These are phyloP conservation scores for Rhynchosporium agropyri DNA, from an alignment of 2,329 filamentous ascomycete genomes.

Conservation along the genomic window DNA sequence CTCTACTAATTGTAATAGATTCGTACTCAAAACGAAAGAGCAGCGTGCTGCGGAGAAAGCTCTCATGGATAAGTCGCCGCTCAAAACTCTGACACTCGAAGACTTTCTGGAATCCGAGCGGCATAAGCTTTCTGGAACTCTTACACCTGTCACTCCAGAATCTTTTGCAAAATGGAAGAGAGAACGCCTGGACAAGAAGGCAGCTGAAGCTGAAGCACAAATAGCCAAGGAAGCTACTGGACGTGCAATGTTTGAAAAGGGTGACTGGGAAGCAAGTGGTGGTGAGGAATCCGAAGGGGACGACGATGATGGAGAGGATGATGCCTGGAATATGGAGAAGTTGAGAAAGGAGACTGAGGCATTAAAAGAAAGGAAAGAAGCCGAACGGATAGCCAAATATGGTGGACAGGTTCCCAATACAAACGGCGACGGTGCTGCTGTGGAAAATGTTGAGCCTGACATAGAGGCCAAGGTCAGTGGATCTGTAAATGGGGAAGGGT, in stretches of 20 bases:
- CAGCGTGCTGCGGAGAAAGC: constrained; percentile 95
- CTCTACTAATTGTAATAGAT: constrained; percentile 56
- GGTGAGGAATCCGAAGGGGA: constrained; percentile 51
- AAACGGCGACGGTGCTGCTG: constrained; percentile 14
- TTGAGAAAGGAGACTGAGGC: constrained; percentile 84
- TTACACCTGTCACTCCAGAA: constrained; percentile 93
- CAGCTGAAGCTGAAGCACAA: constrained; percentile 86
- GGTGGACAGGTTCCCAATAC: constrained; percentile 11
- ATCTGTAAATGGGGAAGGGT: constrained; percentile 11
- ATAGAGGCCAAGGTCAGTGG: constrained; percentile 2
- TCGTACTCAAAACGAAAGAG: constrained; percentile 96
- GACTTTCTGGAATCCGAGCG: constrained; percentile 96
- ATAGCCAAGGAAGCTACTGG: constrained; percentile 95
- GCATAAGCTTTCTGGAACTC: constrained; percentile 86
- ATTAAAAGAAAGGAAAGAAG: constrained; percentile 73
- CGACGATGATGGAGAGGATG: constrained; percentile 52
- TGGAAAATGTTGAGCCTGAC: constrained; percentile 11
- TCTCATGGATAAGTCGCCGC: constrained; percentile 89
- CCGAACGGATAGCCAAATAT: constrained; percentile 58
- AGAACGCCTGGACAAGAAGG: constrained; percentile 91
- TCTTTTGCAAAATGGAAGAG: constrained; percentile 97
- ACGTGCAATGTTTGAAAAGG: constrained; percentile 92
- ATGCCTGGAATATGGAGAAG: constrained; percentile 77
- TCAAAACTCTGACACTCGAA: constrained; percentile 92
- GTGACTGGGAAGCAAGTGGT: constrained; percentile 78